Percentiles rank a stretch among this genome's conserved stretches.
Evolutionary conservation across 163 green algal genomes (phyloP).

Genomic region (Smithsoniella earleae): DNA sequence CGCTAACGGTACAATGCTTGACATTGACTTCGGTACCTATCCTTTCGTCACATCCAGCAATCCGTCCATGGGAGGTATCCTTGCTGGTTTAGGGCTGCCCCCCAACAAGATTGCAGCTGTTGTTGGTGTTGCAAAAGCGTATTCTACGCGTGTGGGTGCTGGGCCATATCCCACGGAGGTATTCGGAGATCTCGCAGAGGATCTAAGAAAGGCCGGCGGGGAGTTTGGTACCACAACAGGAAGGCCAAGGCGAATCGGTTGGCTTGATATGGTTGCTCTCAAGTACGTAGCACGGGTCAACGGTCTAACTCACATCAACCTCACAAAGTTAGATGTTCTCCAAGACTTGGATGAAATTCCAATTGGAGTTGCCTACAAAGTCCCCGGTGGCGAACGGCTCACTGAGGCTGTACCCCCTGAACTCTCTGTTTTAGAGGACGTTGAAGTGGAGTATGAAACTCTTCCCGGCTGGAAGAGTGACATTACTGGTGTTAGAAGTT

Average conservation of each 20-base stretch:
- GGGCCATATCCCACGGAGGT: slow-evolving; percentile 98
- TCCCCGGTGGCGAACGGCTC: slow-evolving; percentile 42
- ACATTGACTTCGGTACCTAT: slow-evolving; percentile 99
- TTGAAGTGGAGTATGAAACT: slow-evolving; percentile 88
- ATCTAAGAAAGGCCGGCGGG: slow-evolving; percentile 64
- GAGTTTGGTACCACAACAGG: slow-evolving; percentile 99
- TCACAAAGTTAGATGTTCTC: slow-evolving; percentile 97
- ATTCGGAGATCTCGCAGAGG: slow-evolving; percentile 75
- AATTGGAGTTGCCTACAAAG: slow-evolving; percentile 58
- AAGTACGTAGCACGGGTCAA: slow-evolving; percentile 85
- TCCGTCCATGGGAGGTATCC: slow-evolving; percentile 80
- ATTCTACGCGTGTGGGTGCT: slow-evolving; percentile 95
- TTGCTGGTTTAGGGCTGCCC: slow-evolving; percentile 81
- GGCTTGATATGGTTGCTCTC: slow-evolving; percentile 96
- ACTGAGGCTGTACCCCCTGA: slow-evolving; percentile 56
- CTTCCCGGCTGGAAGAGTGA: slow-evolving; percentile 89
- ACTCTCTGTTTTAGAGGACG: slow-evolving; percentile 55
- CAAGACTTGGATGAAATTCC: slow-evolving; percentile 79
- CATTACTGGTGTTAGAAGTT: slow-evolving; percentile 69
- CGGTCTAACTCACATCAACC: slow-evolving; percentile 92
- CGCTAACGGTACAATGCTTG: slow-evolving; percentile 98
- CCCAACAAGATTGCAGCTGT: slow-evolving; percentile 78
- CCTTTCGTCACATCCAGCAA: slow-evolving; percentile 95
- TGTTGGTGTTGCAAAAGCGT: slow-evolving; percentile 97
- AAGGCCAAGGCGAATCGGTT: slow-evolving; percentile 85